Evolutionary conservation across 108 stramenopile species (phyloP), one percentile per base, ranked within the genome.

Genomic region (Pseudonitzschia delicatissima): DNA sequence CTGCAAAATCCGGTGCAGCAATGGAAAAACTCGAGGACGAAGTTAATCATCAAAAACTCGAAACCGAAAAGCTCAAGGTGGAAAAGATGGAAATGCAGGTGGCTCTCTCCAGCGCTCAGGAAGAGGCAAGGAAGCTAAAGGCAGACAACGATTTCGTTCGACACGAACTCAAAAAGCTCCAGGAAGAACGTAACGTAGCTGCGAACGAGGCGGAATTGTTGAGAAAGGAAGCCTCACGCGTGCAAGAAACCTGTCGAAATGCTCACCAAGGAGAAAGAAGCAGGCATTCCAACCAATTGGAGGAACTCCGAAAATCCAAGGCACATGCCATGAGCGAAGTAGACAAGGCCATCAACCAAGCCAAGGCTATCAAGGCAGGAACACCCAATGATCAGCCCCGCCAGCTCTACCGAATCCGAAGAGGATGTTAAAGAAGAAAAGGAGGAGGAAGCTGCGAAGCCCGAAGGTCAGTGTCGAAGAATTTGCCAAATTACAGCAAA

Each of bases 401-500:
- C 34, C 12, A 17, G 21, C 20, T 59, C 64, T 2, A 60, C 57
- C 64, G 66, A 66, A 4, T 45, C 57, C 17, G 59, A 58, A 44
- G 26, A 67, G 2, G 48, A 47, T 34, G 66, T 39, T 4, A 62
- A 45, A 5, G 34, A 53, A 4, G 52, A 31, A 15, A 17, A 47
- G 13, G 64, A 64, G 6, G 23, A 36, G 6, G 29, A 45, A 18
- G 57, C 47, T 57, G 57, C 33, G 3, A 63, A 72, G 33, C 63
- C 45, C 55, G 3, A 33, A 27, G 13, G 48, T 70, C 28, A 51
- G 37, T 11, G 60, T 42, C 23, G 74, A 76, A 34, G 66, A 76
- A 44, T 62, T 73, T 7, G 68, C 72, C 36, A 60, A 35, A n/a
- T 39, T 77, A 9, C 45, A 71, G 37, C 62, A 77, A 53, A 61